Conservation (phyloP, 1,139 yeast species). For the Pichia sp. region DNA sequence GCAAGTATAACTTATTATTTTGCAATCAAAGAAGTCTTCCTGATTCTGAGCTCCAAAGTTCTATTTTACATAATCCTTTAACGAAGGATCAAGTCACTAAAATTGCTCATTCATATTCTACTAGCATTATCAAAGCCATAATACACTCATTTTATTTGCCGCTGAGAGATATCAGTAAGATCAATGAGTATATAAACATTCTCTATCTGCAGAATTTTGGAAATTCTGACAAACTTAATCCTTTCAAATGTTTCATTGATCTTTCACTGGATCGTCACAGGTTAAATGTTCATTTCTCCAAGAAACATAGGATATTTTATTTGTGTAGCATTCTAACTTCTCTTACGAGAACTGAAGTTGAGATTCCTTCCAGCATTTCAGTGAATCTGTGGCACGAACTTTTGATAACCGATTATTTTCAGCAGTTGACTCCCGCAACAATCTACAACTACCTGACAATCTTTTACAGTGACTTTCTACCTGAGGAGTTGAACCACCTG, state of each 20-base stretch:
- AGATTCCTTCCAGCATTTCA: not conserved
- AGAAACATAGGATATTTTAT: not conserved
- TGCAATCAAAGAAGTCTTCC: not conserved
- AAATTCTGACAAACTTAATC: not conserved
- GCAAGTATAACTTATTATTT: not conserved
- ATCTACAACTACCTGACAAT: slow-evolving; percentile 2
- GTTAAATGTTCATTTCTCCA: not conserved
- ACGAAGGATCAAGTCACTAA: not conserved
- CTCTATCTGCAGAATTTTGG: not conserved
- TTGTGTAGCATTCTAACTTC: not conserved
- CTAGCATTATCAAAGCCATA: slow-evolving; percentile 4
- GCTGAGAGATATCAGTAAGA: slow-evolving; percentile 5
- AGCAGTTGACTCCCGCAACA: not conserved
- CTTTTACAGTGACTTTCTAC: slow-evolving; percentile 2
- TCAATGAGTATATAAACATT: slow-evolving; percentile 9
- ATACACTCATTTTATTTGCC: slow-evolving; percentile 7
- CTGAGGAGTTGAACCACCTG: not conserved
- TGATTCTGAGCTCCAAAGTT: not conserved
- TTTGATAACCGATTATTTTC: slow-evolving; percentile 3
- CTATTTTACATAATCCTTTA: not conserved
- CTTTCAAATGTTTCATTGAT: slow-evolving; percentile 4
- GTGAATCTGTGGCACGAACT: not conserved
- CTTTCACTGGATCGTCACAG: not conserved
- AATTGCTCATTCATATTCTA: slow-evolving; percentile 5
- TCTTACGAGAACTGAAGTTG: not conserved